Evolutionary conservation across 139 green algal species (phyloP).

Genomic region (Eudorina sp.): DNA sequence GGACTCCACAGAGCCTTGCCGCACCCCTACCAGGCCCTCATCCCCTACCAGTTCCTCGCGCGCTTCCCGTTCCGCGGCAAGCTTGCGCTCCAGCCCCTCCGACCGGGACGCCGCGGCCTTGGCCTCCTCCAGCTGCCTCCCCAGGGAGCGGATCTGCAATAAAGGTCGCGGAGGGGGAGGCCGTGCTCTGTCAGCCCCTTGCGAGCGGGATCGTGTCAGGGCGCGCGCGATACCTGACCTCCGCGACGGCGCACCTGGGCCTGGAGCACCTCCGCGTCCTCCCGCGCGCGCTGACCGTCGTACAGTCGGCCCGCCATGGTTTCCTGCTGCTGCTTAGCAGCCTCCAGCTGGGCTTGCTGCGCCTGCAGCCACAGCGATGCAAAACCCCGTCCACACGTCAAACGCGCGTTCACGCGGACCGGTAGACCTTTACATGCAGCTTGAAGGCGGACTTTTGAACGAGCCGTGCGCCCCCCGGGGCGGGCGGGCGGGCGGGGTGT

Average conservation of each 20-base stretch:
- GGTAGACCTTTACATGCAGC: too few relatives aligned
- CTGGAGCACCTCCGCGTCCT: conserved; percentile 35
- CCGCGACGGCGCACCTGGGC: too few relatives aligned
- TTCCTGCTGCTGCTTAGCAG: conserved; percentile 7
- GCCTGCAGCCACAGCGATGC: too few relatives aligned
- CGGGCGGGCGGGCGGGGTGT: too few relatives aligned
- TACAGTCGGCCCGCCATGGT: conserved; percentile 28
- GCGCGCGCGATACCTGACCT: too few relatives aligned
- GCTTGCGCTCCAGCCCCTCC: background rate
- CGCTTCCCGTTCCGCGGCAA: background rate
- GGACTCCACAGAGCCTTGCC: background rate
- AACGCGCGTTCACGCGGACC: too few relatives aligned
- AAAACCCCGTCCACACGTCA: too few relatives aligned
- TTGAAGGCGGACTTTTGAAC: too few relatives aligned
- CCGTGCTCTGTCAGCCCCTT: too few relatives aligned
- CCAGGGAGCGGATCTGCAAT: conserved; percentile 16
- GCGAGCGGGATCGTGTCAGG: too few relatives aligned
- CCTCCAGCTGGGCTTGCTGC: conserved; percentile 39
- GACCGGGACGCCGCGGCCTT: background rate
- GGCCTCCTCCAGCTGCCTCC: conserved; percentile 27
- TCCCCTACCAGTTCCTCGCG: conserved; percentile 30
- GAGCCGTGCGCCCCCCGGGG: background rate
- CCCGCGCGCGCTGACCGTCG: conserved; percentile 10
- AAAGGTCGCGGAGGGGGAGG: too few relatives aligned
- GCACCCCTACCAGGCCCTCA: background rate